Evolutionary conservation across 2,329 filamentous ascomycete species (phyloP).

Genomic region (Monilinia polystroma): DNA sequence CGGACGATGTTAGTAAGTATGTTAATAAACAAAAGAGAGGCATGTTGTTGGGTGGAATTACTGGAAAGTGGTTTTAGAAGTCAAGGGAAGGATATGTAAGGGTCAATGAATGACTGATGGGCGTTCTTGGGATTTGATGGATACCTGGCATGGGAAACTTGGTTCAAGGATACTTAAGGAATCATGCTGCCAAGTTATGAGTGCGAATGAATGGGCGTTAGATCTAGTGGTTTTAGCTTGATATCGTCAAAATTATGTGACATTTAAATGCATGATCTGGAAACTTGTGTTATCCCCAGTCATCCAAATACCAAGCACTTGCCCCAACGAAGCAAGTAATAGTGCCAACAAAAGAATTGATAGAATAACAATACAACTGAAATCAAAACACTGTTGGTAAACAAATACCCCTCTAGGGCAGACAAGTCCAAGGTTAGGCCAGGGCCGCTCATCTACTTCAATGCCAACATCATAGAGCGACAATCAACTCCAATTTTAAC

Average conservation of each 20-base stretch:
- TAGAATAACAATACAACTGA: too few species aligned
- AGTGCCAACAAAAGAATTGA: too few species aligned
- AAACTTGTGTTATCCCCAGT: too few species aligned
- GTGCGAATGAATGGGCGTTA: background rate
- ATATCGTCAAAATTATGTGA: background rate
- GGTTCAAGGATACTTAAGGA: background rate
- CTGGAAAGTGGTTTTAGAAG: slow-evolving; percentile 53
- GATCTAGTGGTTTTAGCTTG: background rate
- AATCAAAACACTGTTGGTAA: too few species aligned
- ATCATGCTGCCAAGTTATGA: background rate
- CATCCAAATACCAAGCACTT: too few species aligned
- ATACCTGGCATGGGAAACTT: slow-evolving; percentile 2
- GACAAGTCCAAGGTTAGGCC: too few species aligned
- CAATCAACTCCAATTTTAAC: too few species aligned
- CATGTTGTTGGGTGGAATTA: slow-evolving; percentile 68
- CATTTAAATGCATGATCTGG: background rate
- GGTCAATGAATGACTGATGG: background rate
- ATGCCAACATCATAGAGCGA: too few species aligned
- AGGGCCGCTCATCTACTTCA: too few species aligned
- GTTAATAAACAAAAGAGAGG: slow-evolving; percentile 85
- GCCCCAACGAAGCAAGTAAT: too few species aligned
- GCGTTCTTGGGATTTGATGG: slow-evolving; percentile 16
- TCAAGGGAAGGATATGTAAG: background rate
- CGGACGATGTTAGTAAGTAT: slow-evolving; percentile 84
- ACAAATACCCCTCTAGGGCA: too few species aligned